These are phyloP conservation scores for Fusarium longipes DNA, from an alignment of 2,329 filamentous ascomycete genomes.

Conservation along the genomic window DNA sequence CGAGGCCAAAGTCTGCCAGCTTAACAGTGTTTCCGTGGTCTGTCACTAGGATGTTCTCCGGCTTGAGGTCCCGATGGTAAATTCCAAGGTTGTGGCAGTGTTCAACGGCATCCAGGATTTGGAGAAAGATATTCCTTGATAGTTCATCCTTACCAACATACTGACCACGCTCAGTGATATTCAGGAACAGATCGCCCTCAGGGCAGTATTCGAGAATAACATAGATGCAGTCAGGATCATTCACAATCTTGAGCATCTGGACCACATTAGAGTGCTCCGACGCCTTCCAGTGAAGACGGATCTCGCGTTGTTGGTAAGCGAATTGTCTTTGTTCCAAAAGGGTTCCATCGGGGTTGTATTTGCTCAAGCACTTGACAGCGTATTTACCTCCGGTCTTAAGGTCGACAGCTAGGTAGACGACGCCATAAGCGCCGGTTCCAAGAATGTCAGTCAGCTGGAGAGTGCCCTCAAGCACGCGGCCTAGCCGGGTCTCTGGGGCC, in stretches of 20 bases:
- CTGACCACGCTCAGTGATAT: conserved; percentile 94
- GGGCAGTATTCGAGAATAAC: conserved; percentile 97
- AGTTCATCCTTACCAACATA: conserved; percentile 93
- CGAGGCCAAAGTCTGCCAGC: conserved; percentile 96
- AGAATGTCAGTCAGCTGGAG: conserved; percentile 87
- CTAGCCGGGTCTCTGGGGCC: conserved; percentile 85
- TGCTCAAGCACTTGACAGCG: conserved; percentile 97
- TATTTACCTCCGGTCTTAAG: conserved; percentile 84
- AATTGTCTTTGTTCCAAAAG: conserved; percentile 85
- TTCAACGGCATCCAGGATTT: conserved; percentile 95
- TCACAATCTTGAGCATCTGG: conserved; percentile 92
- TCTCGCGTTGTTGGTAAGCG: conserved; percentile 92
- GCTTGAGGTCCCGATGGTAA: conserved; percentile 97
- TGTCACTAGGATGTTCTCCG: conserved; percentile 95
- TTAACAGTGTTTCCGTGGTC: conserved; percentile 91
- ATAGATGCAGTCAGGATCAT: conserved; percentile 91
- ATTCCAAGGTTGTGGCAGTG: conserved; percentile 94
- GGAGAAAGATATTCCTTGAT: conserved; percentile 88
- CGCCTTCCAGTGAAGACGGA: conserved; percentile 88
- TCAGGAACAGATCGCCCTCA: conserved; percentile 95
- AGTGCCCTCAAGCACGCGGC: conserved; percentile 82
- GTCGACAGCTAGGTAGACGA: conserved; percentile 91
- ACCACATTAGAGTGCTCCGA: conserved; percentile 94
- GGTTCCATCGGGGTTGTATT: conserved; percentile 77
- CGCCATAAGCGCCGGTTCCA: conserved; percentile 94